Evolutionary conservation across 2,329 filamentous ascomycete species (phyloP), one percentile per base, ranked within the genome.

Genomic region (Phyllosticta capitalensis): DNA sequence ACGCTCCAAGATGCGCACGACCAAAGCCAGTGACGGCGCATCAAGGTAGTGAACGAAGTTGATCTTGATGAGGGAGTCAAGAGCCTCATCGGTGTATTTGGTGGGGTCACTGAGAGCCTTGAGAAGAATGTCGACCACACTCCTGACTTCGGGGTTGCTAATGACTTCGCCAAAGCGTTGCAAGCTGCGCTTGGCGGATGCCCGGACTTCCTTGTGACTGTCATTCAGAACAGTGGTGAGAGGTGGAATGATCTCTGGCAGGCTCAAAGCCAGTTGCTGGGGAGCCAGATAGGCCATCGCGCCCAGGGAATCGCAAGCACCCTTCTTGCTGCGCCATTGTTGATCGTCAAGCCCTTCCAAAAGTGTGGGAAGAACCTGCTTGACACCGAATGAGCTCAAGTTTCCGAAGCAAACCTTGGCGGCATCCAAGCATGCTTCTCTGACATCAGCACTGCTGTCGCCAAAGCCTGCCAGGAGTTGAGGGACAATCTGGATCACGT

Each of bases 101-200:
- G 92, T 99, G 1, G 94, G 92, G 71, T 99, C 94, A 68, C 94
- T 99, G 61, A 99, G 83, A 63, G 94, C 95, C 75, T 96, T 97
- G 66, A 99, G 85, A 33, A 99, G 82, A 60, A 96, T 88, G 67
- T 88, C 87, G 61, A 97, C 92, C 14, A 97, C 81, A 64, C 87
- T 84, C 82, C 96, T 96, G 69, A 99, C 90, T 74, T 99, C 94
- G 3, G 94, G 94, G 72, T 99, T 99, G 73, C 83, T 95, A 72
- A 99, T 99, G 65, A 99, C 95, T 73, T 99, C 95, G 65, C 95
- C 94, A 71, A 99, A 99, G 60, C 94, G 88, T 77, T 99, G 95
- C 76, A 99, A 80, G 76, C 91, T 96, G 75, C 92, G 87, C 74
- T 99, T 99, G 7, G 94, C 94, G 21, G 90, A 92, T 52, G 85